Base-by-base conservation (phyloP, 1,284 basidiomycete species). In the Apiotrichum siamense region DNA sequence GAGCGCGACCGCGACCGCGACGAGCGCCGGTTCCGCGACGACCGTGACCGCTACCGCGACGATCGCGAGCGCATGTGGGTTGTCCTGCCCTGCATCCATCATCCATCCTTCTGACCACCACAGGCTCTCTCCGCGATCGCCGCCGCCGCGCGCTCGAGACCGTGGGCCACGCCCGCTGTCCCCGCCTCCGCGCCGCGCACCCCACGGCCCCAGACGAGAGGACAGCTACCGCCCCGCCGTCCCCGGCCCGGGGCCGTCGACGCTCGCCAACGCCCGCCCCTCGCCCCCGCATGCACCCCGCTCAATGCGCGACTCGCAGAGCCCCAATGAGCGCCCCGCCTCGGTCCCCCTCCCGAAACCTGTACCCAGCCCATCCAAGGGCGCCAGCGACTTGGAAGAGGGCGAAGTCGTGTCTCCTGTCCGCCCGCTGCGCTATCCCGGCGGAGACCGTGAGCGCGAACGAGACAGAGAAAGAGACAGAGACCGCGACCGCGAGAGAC, bases 371-470 rank as follows among this genome's bases (percentile, higher is more conserved):
- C 46, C 45, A 32, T 33, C 43, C 18, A 50, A 35, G 7, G 41
- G 20, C n/a, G 48, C 49, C 17, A 44, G 49, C 10, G 69, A 72
- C 50, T 50, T 72, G 12, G 69, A 72, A 48, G 69, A 72, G 53
- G 69, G 69, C 35, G 69, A 72, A 42, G 66, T 72, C 1, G 42
- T 70, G 7, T 72, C 69, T 0, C 68, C 69, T 6, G 61, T 66
- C 20, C 53, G 57, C 5, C 50, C 57, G 1, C 47, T 55, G 6
- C 49, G 62, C 17, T 50, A 49, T 43, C 32, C 55, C 38, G 26
- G 39, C 27, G 46, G 37, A 7, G 46, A 40, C 4, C 49, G 49
- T 15, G 41, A 47, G 4, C 50, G 47, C 13, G 52, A 52, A 23
- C 56, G 60, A 26, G 62, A 62, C 15, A 47, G 57, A 20, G 55